Conservation (phyloP, 2,329 filamentous ascomycete genomes). For the Colletotrichum sp. region DNA sequence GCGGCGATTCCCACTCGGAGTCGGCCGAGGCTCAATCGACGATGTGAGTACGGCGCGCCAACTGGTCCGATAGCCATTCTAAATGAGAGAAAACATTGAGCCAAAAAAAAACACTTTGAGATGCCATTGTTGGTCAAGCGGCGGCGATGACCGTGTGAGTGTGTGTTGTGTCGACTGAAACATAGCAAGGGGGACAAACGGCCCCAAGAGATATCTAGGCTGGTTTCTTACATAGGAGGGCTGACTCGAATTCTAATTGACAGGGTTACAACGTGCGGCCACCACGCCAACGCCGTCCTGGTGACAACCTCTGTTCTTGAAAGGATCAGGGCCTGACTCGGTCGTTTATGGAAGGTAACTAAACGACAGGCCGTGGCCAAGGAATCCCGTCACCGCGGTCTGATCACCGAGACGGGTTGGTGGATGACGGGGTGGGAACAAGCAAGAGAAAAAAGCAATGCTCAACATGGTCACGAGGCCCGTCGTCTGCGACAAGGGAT, state of each 20-base stretch:
- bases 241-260: neutral
- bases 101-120: neutral
- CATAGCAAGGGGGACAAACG: neutral
- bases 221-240: neutral
- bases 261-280: neutral
- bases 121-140: neutral
- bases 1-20: neutral
- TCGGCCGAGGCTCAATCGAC: neutral
- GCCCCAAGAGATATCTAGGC: neutral
- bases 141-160: neutral
- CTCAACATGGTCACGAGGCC: slow-evolving; percentile 1
- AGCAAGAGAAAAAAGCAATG: neutral
- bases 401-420: neutral
- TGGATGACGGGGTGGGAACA: neutral
- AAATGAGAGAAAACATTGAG: neutral
- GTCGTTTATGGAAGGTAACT: neutral
- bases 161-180: slow-evolving; percentile 6
- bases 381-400: neutral
- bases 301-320: neutral
- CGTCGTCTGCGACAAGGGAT: slow-evolving; percentile 7
- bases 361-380: neutral
- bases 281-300: neutral
- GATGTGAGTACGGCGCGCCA: neutral
- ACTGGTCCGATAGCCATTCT: neutral
- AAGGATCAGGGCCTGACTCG: neutral